Percentiles rank a stretch among this genome's conserved stretches.
Conservation (phyloP, 106 monocot species). For the Dendrobium huoshanense region DNA sequence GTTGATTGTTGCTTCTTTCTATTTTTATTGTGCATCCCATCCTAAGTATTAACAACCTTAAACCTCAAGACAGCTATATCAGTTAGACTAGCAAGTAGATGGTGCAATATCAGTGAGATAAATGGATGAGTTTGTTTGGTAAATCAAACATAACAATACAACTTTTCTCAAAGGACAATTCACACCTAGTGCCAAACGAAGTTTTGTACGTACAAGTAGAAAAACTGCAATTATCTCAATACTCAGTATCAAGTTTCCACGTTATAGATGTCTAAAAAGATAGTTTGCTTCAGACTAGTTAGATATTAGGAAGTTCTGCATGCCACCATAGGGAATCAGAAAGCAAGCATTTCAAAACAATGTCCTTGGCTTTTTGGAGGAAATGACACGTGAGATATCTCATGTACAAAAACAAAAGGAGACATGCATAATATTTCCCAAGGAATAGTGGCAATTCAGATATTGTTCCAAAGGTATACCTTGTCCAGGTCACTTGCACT, state of each 20-base stretch:
- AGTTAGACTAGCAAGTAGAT: neutral
- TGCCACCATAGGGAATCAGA: neutral
- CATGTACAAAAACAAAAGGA: neutral
- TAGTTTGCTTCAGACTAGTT: neutral
- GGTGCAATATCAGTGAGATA: neutral
- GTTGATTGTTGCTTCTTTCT: neutral
- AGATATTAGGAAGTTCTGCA: neutral
- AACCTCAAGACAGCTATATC: neutral
- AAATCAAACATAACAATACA: neutral
- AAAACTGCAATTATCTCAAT: neutral
- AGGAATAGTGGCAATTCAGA: neutral
- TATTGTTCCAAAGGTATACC: conserved; percentile 28
- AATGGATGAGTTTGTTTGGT: no score
- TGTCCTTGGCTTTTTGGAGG: neutral
- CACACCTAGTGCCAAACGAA: neutral
- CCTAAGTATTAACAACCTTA: neutral
- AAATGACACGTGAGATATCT: neutral
- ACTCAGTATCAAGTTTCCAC: neutral
- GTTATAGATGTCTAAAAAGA: neutral
- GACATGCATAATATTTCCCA: neutral
- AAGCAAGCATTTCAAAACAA: neutral
- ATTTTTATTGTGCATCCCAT: neutral
- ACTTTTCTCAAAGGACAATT: neutral
- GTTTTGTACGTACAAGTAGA: neutral
- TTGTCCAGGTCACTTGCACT: conserved; percentile 71